These are phyloP conservation scores for Dendrocalamus latiflorus DNA, from an alignment of 202 grass and related monocot genomes.

Conservation along the genomic window DNA sequence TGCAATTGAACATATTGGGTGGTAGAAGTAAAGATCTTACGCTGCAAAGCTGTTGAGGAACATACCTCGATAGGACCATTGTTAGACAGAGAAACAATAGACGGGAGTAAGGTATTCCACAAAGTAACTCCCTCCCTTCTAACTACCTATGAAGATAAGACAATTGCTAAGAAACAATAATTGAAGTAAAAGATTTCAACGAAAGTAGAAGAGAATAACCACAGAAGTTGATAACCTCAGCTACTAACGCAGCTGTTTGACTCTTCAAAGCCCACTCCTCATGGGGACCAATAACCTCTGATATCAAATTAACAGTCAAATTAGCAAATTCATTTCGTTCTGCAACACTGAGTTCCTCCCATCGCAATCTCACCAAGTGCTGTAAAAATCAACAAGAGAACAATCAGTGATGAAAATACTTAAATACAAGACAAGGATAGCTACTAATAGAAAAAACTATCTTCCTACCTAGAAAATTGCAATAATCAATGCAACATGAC, in stretches of 20 bases:
- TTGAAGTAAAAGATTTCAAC: conserved; percentile 13
- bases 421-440: conserved; percentile 3
- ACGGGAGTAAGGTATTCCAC: conserved; percentile 75
- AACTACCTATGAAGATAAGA: conserved; percentile 70
- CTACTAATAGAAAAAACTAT: not conserved
- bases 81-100: conserved; percentile 77
- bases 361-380: conserved; percentile 94
- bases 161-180: conserved; percentile 26
- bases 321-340: conserved; percentile 94
- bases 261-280: conserved; percentile 99
- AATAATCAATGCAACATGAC: not conserved
- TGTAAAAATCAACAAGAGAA: conserved; percentile 42
- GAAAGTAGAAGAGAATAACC: conserved; percentile 14
- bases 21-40: conserved; percentile 18
- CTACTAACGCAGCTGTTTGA: conserved; percentile 93
- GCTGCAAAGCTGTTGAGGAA: not conserved
- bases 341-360: conserved; percentile 76
- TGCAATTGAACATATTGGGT: conserved; percentile 14
- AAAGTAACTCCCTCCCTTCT: conserved; percentile 88
- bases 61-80: conserved; percentile 72
- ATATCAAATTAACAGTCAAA: conserved; percentile 71
- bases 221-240: conserved; percentile 52
- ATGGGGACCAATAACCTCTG: conserved; percentile 65
- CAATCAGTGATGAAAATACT: not conserved
- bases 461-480: not conserved